Conservation (phyloP, 2,329 filamentous ascomycete species). For the Pseudogymnoascus sp. region DNA sequence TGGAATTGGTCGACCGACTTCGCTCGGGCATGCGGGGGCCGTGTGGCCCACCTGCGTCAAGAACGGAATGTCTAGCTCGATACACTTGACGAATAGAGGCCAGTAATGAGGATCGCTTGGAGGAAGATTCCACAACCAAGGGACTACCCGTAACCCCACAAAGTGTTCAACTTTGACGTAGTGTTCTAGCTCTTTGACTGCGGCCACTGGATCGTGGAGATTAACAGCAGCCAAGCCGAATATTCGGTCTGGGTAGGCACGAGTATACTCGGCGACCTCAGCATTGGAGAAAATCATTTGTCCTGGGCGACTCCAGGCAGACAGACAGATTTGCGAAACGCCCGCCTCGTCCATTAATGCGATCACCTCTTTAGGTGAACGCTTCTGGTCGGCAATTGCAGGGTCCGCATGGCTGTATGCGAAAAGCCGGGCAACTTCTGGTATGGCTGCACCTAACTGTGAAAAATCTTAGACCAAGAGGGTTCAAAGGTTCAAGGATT, state of each 20-base stretch:
- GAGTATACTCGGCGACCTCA: slow-evolving; percentile 21
- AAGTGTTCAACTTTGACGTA: slow-evolving; percentile 24
- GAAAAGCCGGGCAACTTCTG: slow-evolving; percentile 13
- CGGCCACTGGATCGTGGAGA: slow-evolving; percentile 21
- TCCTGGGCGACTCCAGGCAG: slow-evolving; percentile 19
- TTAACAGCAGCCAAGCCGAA: slow-evolving; percentile 23
- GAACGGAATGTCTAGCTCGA: slow-evolving; percentile 25
- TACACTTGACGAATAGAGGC: slow-evolving; percentile 24
- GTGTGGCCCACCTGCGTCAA: slow-evolving; percentile 25
- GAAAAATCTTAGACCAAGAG: background rate
- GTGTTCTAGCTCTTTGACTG: slow-evolving; percentile 23
- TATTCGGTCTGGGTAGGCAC: slow-evolving; percentile 21
- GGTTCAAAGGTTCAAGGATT: background rate
- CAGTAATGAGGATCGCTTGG: slow-evolving; percentile 24
- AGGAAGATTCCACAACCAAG: slow-evolving; percentile 24
- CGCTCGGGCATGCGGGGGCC: slow-evolving; percentile 22
- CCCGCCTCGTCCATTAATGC: slow-evolving; percentile 18
- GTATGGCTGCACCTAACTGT: slow-evolving; percentile 5
- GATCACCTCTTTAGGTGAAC: slow-evolving; percentile 17
- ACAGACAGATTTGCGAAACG: slow-evolving; percentile 18
- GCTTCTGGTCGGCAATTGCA: slow-evolving; percentile 9
- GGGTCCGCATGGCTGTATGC: slow-evolving; percentile 11
- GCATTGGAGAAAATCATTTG: slow-evolving; percentile 20
- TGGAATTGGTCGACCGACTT: slow-evolving; percentile 23
- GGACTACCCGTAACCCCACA: slow-evolving; percentile 21